Base-by-base conservation (phyloP, 106 monocot genomes). In the Posidonia australis region DNA sequence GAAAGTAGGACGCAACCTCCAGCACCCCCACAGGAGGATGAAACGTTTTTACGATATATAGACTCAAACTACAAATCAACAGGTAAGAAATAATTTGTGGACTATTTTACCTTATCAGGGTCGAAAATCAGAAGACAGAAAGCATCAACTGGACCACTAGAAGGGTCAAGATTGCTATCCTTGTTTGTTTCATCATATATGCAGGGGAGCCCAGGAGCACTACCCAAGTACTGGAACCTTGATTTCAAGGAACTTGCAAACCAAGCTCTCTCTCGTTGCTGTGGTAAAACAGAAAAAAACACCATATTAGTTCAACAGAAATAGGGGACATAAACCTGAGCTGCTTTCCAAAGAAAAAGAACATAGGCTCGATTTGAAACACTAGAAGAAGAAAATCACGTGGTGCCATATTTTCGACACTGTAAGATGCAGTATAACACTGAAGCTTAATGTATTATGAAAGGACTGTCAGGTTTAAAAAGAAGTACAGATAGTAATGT, bases 231-330 rank as follows among this genome's bases (percentile, higher is more conserved):
- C 66, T 98, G 90, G 41, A 70, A 65, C 79, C 91, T 91, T 51
- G 98, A 91, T 74, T 76, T 90, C 51, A 79, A 28, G 9, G 98
- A 91, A 75, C 77, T 81, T 13, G 79, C 49, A 66, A 87, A 91
- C 98, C 98, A 98, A 54, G 91, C 73, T 71, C 76, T 85, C 72
- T 91, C 85, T 70, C 98, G 82, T 63, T 78, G 84, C 87, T 98
- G 77, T 20, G 30, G n/a, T n/a, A 21, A 29, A 14, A 1, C 48
- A 48, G 48, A 2, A 48, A 5, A 48, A 13, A 48, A 14, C 18
- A 1, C 2, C 12, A 9, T 1, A 5, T 18, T 16, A 16, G 11
- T 48, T 13, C 18, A 52, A 21, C 9, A 52, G 0, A 52, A 52
- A 52, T 17, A 52, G 20, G 9, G 1, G 0, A 52, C 1, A 22